phyloP scores from a whole-genome alignment of 176 grass and related monocot species.

The Avena atlantica region DNA sequence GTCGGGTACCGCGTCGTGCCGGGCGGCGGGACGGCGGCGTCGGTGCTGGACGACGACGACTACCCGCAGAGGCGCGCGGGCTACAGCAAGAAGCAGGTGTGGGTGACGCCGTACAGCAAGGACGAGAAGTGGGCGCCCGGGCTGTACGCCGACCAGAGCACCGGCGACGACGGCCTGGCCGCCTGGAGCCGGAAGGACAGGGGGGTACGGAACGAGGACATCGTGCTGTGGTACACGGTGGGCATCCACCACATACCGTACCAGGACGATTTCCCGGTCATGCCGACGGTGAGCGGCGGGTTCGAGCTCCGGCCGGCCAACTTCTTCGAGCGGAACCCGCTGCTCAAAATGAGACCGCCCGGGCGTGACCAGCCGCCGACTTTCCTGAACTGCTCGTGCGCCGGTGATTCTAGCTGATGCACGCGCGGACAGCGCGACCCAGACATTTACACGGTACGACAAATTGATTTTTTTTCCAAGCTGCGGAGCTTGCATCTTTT shows the following conservation, averaged over 20 bases:
- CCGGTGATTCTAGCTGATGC: constrained; percentile 1
- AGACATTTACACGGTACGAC: not conserved
- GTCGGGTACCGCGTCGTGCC: constrained; percentile 64
- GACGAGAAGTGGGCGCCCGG: constrained; percentile 83
- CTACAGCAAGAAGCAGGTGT: constrained; percentile 77
- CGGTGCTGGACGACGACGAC: constrained; percentile 72
- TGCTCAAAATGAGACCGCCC: constrained; percentile 39
- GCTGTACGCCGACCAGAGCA: constrained; percentile 77
- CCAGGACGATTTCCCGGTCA: constrained; percentile 92
- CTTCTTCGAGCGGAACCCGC: constrained; percentile 82
- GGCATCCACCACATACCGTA: constrained; percentile 82
- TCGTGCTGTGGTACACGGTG: constrained; percentile 85
- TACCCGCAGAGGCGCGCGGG: constrained; percentile 68
- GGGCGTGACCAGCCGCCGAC: not conserved
- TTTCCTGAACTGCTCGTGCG: constrained; percentile 29
- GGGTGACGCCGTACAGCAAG: constrained; percentile 75
- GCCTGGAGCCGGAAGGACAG: constrained; percentile 62
- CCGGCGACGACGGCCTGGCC: constrained; percentile 64
- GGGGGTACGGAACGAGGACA: constrained; percentile 57
- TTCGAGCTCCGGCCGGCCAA: constrained; percentile 84
- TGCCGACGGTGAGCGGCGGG: constrained; percentile 67
- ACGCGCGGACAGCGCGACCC: not conserved
- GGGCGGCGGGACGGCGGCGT: constrained; percentile 51
- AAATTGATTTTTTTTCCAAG: not conserved
- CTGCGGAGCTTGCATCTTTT: too few relatives aligned